phyloP scores from a whole-genome alignment of 169 alveolate species.

The Eimeria falciformis region DNA sequence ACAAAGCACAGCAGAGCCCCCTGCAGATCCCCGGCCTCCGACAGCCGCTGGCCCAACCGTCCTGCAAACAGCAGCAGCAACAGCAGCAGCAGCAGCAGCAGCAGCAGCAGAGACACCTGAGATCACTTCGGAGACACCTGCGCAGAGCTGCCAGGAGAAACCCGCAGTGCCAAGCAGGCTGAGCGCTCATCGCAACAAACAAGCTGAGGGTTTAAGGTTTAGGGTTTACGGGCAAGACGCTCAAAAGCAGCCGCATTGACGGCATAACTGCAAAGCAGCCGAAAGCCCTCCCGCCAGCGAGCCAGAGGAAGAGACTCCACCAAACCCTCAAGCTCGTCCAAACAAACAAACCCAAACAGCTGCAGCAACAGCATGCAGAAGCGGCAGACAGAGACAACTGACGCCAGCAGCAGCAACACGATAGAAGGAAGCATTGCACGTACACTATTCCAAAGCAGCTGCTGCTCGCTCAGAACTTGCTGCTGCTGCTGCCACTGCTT shows the following conservation, averaged over 20 bases:
- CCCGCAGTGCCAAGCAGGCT: no score
- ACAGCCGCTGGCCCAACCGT: slow-evolving; percentile 10
- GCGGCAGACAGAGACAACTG: slow-evolving; percentile 3
- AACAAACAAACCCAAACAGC: slow-evolving; percentile 5
- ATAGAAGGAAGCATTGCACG: not conserved
- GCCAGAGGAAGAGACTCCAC: not conserved
- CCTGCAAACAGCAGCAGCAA: slow-evolving; percentile 42
- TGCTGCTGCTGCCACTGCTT: not conserved
- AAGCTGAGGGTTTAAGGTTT: not conserved
- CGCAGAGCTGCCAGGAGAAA: no score
- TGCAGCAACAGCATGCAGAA: slow-evolving; percentile 42
- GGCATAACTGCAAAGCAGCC: slow-evolving; percentile 5
- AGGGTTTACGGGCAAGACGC: slow-evolving; percentile 13
- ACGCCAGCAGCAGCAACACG: slow-evolving; percentile 11
- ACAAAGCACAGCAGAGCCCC: slow-evolving; percentile 67
- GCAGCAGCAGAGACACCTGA: not conserved
- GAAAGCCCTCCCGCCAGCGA: slow-evolving; percentile 11
- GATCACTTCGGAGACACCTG: no score
- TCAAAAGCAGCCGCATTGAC: not conserved
- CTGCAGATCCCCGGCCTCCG: not conserved
- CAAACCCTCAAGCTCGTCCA: not conserved
- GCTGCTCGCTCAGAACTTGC: not conserved
- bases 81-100: not conserved
- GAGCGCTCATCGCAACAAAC: no score
- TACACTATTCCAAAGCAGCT: not conserved